These are phyloP conservation scores for Mortierella sp. DNA, from an alignment of 371 early-diverging fungal genomes.

Conservation along the genomic window DNA sequence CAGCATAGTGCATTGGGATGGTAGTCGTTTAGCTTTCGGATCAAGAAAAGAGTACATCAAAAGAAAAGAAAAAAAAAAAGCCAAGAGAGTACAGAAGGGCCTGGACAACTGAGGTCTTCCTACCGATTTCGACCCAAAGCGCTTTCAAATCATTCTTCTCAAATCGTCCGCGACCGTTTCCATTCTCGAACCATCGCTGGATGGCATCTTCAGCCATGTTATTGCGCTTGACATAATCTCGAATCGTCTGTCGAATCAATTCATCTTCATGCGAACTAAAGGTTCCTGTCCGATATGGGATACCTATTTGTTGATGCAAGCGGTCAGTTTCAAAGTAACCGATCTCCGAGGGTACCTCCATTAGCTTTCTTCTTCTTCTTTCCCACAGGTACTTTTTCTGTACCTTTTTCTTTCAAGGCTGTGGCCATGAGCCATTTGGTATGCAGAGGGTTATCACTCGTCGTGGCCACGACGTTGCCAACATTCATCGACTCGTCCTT, in stretches of 20 bases:
- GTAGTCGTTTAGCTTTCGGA: too few relatives aligned
- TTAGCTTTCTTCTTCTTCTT: too few relatives aligned
- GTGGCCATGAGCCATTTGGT: constrained; percentile 54
- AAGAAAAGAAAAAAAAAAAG: background rate
- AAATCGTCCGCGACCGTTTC: constrained; percentile 47
- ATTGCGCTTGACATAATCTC: constrained; percentile 41
- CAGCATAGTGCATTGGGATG: background rate
- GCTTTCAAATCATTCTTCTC: constrained; percentile 51
- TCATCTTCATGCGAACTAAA: constrained; percentile 50
- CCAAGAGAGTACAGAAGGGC: background rate
- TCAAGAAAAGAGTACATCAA: background rate
- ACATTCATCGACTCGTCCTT: too few relatives aligned
- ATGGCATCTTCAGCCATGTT: constrained; percentile 47
- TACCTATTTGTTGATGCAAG: constrained; percentile 10
- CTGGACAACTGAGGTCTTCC: background rate
- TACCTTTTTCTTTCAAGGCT: constrained; percentile 51
- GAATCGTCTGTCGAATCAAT: constrained; percentile 42
- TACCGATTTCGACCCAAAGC: constrained; percentile 52
- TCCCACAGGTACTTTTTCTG: too few relatives aligned
- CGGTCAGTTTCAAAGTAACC: too few relatives aligned
- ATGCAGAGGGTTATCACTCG: constrained; percentile 44
- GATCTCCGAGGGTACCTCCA: too few relatives aligned
- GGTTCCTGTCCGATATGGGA: constrained; percentile 39
- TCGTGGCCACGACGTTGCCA: constrained; percentile 9
- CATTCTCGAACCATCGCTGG: constrained; percentile 50